These are phyloP conservation scores for Mycothermus thermophilus DNA, from an alignment of 495 filamentous ascomycete genomes.

Conservation along the genomic window DNA sequence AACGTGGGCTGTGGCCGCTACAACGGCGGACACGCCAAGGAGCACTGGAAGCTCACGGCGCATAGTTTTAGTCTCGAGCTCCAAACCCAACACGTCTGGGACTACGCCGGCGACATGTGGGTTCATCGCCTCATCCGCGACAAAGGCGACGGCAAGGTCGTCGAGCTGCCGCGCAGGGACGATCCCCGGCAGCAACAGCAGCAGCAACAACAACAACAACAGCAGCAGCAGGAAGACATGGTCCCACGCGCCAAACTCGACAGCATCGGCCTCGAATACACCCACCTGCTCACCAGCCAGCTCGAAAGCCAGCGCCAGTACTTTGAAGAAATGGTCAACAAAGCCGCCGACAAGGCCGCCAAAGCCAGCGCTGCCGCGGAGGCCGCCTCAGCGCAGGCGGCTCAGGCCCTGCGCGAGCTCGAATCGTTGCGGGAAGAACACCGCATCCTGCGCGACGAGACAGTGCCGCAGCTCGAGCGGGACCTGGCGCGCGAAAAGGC, in stretches of 20 bases:
- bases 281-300: slow-evolving; percentile 80
- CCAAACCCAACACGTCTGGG: slow-evolving; percentile 88
- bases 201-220: slow-evolving; percentile 7
- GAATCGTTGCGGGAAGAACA: slow-evolving; percentile 39
- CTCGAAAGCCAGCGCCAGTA: slow-evolving; percentile 85
- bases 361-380: slow-evolving; percentile 55
- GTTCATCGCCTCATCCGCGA: slow-evolving; percentile 90
- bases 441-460: slow-evolving; percentile 40
- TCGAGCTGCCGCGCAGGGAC: slow-evolving; percentile 53
- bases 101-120: slow-evolving; percentile 88
- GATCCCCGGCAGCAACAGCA: slow-evolving; percentile 6
- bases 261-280: slow-evolving; percentile 83
- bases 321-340: slow-evolving; percentile 85
- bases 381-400: slow-evolving; percentile 41
- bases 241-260: slow-evolving; percentile 87
- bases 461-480: slow-evolving; percentile 51
- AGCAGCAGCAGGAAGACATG: slow-evolving; percentile 35
- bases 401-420: slow-evolving; percentile 37
- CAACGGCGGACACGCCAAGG: slow-evolving; percentile 83
- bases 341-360: slow-evolving; percentile 81
- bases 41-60: slow-evolving; percentile 76
- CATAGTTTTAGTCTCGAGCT: slow-evolving; percentile 92
- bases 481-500: slow-evolving; percentile 54
- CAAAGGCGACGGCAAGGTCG: slow-evolving; percentile 79
- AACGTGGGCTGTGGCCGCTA: slow-evolving; percentile 89